These are phyloP conservation scores for Diutina rugosa DNA, from an alignment of 1,139 yeast species.

Conservation along the genomic window DNA sequence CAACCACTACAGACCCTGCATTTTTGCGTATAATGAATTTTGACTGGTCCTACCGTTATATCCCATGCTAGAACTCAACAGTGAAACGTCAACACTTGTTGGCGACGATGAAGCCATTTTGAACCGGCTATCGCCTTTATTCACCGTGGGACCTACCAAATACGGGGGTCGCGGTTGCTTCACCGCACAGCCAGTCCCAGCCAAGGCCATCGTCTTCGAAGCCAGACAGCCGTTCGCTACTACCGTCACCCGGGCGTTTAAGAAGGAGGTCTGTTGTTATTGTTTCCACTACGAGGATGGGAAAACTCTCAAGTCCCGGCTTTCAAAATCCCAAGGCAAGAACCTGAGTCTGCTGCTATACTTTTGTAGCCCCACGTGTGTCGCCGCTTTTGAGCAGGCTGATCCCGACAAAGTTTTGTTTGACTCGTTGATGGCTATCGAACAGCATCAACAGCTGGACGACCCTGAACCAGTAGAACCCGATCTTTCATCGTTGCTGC, in stretches of 20 bases:
- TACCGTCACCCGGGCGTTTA: constrained; percentile 37
- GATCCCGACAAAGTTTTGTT: constrained; percentile 14
- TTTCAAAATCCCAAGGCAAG: constrained; percentile 4
- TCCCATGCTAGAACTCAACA: neutral
- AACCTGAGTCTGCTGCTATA: constrained; percentile 18
- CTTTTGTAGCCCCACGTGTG: constrained; percentile 42
- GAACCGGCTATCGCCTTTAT: neutral
- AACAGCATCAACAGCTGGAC: constrained; percentile 8
- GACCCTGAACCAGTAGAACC: constrained; percentile 12
- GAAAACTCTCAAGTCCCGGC: constrained; percentile 26
- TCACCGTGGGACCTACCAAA: constrained; percentile 13
- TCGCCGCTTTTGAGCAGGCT: constrained; percentile 15
- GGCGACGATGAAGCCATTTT: constrained; percentile 1
- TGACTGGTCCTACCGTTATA: neutral
- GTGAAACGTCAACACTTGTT: neutral
- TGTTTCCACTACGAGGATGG: constrained; percentile 46
- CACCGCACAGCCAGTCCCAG: constrained; percentile 25
- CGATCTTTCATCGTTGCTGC: constrained; percentile 8
- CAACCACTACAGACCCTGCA: neutral
- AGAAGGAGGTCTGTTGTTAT: constrained; percentile 50
- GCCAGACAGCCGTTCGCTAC: constrained; percentile 11
- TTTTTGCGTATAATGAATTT: neutral
- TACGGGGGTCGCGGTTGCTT: constrained; percentile 63
- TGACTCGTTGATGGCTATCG: constrained; percentile 16
- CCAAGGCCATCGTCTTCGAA: constrained; percentile 26